Evolutionary conservation across 2,329 filamentous ascomycete species (phyloP).

Genomic region (Botrytis deweyae): DNA sequence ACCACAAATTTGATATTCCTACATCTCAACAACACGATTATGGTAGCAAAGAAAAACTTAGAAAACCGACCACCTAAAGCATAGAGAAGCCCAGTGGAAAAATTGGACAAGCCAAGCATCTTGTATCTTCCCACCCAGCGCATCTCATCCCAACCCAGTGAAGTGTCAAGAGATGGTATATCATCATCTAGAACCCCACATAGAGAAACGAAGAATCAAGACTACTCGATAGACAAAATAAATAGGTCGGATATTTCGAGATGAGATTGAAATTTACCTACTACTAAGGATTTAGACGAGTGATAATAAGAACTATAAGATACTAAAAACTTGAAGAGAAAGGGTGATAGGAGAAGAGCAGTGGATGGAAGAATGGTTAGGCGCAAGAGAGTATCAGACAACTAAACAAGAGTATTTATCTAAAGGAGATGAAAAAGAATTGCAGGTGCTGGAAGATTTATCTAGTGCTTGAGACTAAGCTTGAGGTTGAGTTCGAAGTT

Average conservation of each 20-base stretch:
- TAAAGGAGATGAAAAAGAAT: not conserved
- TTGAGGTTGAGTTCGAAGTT: not conserved
- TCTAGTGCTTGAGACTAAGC: no score
- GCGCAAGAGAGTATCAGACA: not conserved
- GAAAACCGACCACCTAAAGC: not conserved
- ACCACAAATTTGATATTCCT: not conserved
- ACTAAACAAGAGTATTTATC: not conserved
- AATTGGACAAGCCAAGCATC: not conserved
- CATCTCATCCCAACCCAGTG: not conserved
- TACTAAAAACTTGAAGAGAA: not conserved
- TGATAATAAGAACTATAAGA: not conserved
- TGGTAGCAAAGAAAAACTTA: fast-evolving
- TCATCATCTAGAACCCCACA: not conserved
- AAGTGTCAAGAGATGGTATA: not conserved
- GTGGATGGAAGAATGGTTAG: not conserved
- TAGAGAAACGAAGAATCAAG: not conserved
- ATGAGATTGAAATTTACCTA: not conserved
- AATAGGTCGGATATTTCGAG: fast-evolving
- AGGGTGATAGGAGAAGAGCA: not conserved
- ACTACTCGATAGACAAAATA: not conserved
- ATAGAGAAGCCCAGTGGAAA: not conserved
- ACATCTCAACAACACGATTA: not conserved
- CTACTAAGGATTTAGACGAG: not conserved
- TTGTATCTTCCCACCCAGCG: not conserved
- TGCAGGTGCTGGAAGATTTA: not conserved